Percentiles rank a stretch among this genome's conserved stretches.
Evolutionary conservation across 1,284 basidiomycete genomes (phyloP).

Genomic region (Wolfiporia cocos): DNA sequence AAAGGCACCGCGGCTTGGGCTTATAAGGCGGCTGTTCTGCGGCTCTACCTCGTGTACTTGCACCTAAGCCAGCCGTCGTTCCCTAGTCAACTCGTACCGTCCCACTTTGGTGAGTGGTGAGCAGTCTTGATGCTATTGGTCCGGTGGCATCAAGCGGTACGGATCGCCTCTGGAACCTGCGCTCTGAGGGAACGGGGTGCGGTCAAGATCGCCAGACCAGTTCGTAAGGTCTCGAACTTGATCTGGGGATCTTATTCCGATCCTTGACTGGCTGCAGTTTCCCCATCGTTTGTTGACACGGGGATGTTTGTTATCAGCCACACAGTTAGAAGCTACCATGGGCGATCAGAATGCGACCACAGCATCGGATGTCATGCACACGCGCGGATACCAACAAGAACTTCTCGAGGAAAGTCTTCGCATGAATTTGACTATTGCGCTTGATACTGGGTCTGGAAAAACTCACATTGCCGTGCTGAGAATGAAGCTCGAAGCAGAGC

Average conservation of each 20-base stretch:
- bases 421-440: constrained; percentile 66
- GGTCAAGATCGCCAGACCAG: background rate
- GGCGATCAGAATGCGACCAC: background rate
- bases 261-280: background rate
- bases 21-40: no score
- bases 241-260: background rate
- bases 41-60: no score
- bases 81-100: no score
- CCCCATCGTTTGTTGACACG: background rate
- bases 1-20: no score
- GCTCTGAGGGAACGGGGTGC: no score
- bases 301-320: background rate
- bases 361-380: constrained; percentile 17
- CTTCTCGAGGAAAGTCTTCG: constrained; percentile 63
- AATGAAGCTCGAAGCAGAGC: constrained; percentile 61
- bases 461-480: constrained; percentile 73
- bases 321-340: background rate
- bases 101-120: no score
- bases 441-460: constrained; percentile 77
- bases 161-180: no score
- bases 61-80: no score
- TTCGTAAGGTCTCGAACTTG: background rate
- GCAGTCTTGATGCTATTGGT: no score
- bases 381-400: constrained; percentile 68
- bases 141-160: no score